A percentile compares a stretch with the other conserved stretches of the same genome.
Evolutionary conservation across 2,329 filamentous ascomycete species (phyloP).

Genomic region (Colletotrichum trifolii): DNA sequence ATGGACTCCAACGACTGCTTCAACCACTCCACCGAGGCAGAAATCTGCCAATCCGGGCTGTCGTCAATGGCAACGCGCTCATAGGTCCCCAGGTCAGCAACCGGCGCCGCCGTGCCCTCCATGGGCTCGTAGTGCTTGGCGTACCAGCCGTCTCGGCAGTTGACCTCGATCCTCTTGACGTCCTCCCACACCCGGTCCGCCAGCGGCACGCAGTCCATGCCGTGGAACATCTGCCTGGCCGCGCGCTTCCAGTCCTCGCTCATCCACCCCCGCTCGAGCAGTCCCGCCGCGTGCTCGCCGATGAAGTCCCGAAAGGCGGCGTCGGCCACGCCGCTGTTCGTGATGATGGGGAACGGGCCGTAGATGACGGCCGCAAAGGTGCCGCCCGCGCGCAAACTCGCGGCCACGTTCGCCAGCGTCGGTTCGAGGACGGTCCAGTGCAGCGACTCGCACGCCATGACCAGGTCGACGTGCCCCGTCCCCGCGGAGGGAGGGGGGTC

Average conservation of each 20-base stretch:
- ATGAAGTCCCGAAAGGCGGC: slow-evolving; percentile 15
- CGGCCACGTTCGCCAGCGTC: slow-evolving; percentile 5
- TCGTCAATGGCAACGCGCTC: slow-evolving; percentile 9
- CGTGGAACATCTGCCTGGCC: slow-evolving; percentile 25
- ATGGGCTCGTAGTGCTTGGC: slow-evolving; percentile 15
- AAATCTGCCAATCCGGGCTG: slow-evolving; percentile 18
- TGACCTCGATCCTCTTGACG: slow-evolving; percentile 22
- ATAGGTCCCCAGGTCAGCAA: slow-evolving; percentile 3
- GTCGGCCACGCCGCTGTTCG: slow-evolving; percentile 12
- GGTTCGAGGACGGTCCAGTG: slow-evolving; percentile 21
- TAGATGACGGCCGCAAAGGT: slow-evolving; percentile 28
- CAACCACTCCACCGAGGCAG: slow-evolving; percentile 21
- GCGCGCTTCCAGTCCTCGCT: slow-evolving; percentile 21
- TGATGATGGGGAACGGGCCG: slow-evolving; percentile 18
- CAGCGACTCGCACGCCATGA: slow-evolving; percentile 26
- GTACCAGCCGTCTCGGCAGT: slow-evolving; percentile 23
- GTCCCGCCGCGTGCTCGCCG: slow-evolving; percentile 6
- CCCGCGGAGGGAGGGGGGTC: background rate
- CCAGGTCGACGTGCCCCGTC: slow-evolving; percentile 10
- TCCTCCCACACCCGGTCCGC: slow-evolving; percentile 15
- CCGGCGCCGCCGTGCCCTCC: slow-evolving; percentile 7
- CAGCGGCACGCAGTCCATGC: slow-evolving; percentile 17
- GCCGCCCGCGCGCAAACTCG: slow-evolving; percentile 6
- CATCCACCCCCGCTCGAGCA: slow-evolving; percentile 16
- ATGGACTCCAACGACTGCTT: slow-evolving; percentile 29